Conservation (phyloP, 2,329 filamentous ascomycete species). For the Colletotrichum theobromicola region DNA sequence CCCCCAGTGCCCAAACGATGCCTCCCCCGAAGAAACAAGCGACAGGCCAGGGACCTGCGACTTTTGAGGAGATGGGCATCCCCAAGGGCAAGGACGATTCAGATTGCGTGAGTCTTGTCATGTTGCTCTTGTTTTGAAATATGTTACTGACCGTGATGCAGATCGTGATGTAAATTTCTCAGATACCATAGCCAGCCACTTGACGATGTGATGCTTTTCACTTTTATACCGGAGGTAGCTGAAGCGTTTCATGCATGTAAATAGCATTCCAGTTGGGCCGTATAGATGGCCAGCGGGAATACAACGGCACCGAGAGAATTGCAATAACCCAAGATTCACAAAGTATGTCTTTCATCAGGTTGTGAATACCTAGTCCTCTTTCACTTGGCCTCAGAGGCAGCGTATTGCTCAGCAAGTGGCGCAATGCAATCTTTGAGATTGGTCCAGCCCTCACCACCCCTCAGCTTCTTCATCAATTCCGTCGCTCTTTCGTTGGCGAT, state of each 20-base stretch:
- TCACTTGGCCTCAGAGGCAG: not conserved
- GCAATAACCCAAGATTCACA: not conserved
- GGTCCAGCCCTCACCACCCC: not conserved
- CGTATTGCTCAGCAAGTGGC: not conserved
- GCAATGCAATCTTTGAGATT: not conserved
- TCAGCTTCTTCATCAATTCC: not conserved
- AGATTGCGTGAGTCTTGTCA: slow-evolving; percentile 78
- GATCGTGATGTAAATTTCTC: slow-evolving; percentile 19
- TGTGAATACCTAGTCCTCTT: not conserved
- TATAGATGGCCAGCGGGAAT: not conserved
- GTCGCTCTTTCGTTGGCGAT: not conserved
- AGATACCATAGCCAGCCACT: slow-evolving; percentile 17
- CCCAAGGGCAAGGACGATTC: slow-evolving; percentile 81
- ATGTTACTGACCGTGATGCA: not conserved
- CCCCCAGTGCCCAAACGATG: slow-evolving; percentile 34
- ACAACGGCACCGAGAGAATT: slow-evolving; percentile 5
- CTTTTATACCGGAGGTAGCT: not conserved
- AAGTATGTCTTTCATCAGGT: not conserved
- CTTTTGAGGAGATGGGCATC: slow-evolving; percentile 98
- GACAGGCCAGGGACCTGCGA: slow-evolving; percentile 81
- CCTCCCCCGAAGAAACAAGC: slow-evolving; percentile 46
- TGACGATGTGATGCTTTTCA: slow-evolving; percentile 14
- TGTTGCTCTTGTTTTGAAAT: not conserved
- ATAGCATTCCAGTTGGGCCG: not conserved
- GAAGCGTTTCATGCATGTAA: slow-evolving; percentile 5